Conservation (phyloP, 2,329 filamentous ascomycete genomes). For the Penicillium sp. region DNA sequence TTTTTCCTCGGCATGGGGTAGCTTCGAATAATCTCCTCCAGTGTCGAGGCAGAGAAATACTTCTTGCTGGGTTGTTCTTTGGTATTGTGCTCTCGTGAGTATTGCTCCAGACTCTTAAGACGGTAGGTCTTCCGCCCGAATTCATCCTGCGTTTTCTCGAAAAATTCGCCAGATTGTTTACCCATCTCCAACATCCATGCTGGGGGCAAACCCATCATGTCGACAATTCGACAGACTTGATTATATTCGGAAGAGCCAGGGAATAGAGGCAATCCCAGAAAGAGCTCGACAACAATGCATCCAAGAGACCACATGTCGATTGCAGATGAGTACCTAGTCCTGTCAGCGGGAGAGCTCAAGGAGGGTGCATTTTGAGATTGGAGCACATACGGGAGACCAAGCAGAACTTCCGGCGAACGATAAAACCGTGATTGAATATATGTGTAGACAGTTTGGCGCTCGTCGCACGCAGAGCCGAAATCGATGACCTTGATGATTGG, state of each 20-base stretch:
- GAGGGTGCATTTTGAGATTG: neutral
- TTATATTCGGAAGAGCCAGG: conserved; percentile 98
- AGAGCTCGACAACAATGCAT: conserved; percentile 96
- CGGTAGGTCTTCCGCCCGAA: conserved; percentile 88
- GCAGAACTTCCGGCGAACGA: conserved; percentile 88
- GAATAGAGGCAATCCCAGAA: conserved; percentile 90
- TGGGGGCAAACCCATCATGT: conserved; percentile 94
- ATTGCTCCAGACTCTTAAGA: conserved; percentile 96
- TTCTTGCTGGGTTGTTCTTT: conserved; percentile 99
- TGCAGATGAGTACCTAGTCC: conserved; percentile 79
- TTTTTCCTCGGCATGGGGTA: conserved; percentile 99
- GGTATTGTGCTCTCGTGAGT: conserved; percentile 88
- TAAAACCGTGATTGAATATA: conserved; percentile 99
- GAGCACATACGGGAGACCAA: conserved; percentile 71
- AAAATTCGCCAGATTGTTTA: conserved; percentile 96
- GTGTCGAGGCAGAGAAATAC: conserved; percentile 91
- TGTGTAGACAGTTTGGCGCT: conserved; percentile 97
- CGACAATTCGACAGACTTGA: conserved; percentile 92
- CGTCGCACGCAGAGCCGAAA: conserved; percentile 97
- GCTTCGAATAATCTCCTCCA: conserved; percentile 95
- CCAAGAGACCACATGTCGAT: conserved; percentile 99
- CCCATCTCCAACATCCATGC: conserved; percentile 99
- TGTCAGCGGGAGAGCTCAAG: conserved; percentile 13
- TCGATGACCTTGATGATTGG: conserved; percentile 99
- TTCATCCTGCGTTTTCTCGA: conserved; percentile 88